phyloP scores from a whole-genome alignment of 768 basidiomycete genomes.

The Clitopilus passeckerianus region DNA sequence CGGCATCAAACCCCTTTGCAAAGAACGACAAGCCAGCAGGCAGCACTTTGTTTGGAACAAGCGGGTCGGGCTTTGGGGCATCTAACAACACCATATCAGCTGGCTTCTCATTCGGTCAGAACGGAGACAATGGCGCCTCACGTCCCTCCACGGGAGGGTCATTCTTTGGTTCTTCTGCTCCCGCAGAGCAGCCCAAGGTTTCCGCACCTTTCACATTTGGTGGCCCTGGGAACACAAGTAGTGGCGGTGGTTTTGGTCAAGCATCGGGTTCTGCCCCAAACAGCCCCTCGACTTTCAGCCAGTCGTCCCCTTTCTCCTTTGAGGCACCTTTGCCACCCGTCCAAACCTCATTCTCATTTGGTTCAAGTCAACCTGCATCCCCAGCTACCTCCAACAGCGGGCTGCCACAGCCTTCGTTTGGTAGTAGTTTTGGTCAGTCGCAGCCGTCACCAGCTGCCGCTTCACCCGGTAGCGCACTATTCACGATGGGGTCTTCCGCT shows the following conservation, averaged over 20 bases:
- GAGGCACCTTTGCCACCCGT: slow-evolving; percentile 30
- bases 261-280: slow-evolving; percentile 42
- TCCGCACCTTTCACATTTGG: slow-evolving; percentile 43
- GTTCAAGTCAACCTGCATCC: slow-evolving; percentile 54
- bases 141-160: slow-evolving; percentile 34
- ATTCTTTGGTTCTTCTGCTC: slow-evolving; percentile 43
- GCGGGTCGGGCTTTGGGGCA: slow-evolving; percentile 26
- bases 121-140: slow-evolving; percentile 12
- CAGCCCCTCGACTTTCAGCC: slow-evolving; percentile 56
- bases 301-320: slow-evolving; percentile 42
- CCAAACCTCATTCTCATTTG: slow-evolving; percentile 42
- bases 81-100: neutral
- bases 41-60: slow-evolving; percentile 35
- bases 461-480: slow-evolving; percentile 36
- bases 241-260: slow-evolving; percentile 38
- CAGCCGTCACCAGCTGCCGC: slow-evolving; percentile 33
- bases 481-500: slow-evolving; percentile 60
- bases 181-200: slow-evolving; percentile 32
- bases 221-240: slow-evolving; percentile 20
- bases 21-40: slow-evolving; percentile 42
- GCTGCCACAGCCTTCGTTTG: neutral
- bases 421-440: slow-evolving; percentile 13
- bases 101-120: neutral
- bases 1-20: slow-evolving; percentile 42
- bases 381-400: slow-evolving; percentile 28